Percentiles rank a stretch among this genome's conserved stretches.
Evolutionary conservation across 2,329 filamentous ascomycete genomes (phyloP).

Genomic region (Amphichorda felina): DNA sequence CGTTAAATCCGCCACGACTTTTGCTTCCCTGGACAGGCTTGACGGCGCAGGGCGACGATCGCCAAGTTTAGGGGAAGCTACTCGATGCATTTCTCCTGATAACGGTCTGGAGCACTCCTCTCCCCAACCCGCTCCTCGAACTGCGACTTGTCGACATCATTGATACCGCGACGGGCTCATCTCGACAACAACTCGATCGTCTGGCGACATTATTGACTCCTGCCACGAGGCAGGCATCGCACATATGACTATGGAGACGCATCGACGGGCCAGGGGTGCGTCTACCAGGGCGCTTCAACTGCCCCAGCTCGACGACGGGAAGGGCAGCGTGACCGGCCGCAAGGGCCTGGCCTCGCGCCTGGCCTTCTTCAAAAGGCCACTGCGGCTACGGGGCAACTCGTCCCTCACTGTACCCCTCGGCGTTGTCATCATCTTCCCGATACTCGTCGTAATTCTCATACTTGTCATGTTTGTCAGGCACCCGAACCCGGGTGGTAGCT

Average conservation of each 20-base stretch:
- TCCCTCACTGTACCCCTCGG: slow-evolving; percentile 86
- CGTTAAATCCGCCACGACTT: not conserved
- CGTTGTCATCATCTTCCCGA: slow-evolving; percentile 84
- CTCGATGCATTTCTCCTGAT: not conserved
- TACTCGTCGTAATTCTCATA: slow-evolving; percentile 83
- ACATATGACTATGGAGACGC: slow-evolving; percentile 38
- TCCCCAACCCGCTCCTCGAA: no score
- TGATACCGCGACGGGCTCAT: not conserved
- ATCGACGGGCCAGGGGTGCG: slow-evolving; percentile 33
- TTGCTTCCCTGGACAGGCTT: not conserved
- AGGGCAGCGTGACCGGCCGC: slow-evolving; percentile 15
- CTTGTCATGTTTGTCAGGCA: slow-evolving; percentile 81
- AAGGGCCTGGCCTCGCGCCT: slow-evolving; percentile 39
- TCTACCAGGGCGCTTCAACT: slow-evolving; percentile 17
- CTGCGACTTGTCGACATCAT: no score
- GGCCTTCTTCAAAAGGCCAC: slow-evolving; percentile 74
- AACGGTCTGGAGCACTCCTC: not conserved
- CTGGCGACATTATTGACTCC: no score
- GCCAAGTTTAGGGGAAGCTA: not conserved
- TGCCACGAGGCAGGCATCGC: slow-evolving; percentile 2
- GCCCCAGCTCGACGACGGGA: slow-evolving; percentile 37
- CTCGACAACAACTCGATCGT: not conserved
- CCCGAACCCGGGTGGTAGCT: slow-evolving; percentile 68
- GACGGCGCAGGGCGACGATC: not conserved
- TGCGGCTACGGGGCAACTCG: slow-evolving; percentile 85